Evolutionary conservation across 257 asterid species (phyloP).

Genomic region (Capsicum chinense): DNA sequence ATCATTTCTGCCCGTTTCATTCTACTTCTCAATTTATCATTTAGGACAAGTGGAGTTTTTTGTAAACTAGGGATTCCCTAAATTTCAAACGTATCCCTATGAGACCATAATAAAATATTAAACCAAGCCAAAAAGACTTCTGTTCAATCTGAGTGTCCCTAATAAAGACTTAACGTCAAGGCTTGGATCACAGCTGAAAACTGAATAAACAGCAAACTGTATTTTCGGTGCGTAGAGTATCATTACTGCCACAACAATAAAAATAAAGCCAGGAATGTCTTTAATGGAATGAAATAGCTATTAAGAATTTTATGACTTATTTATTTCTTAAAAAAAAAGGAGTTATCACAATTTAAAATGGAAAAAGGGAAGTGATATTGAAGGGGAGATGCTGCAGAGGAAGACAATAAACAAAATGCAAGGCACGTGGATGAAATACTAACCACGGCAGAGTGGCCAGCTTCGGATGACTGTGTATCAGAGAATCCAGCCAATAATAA

Average conservation of each 20-base stretch:
- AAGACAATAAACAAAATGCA: slow-evolving; percentile 10
- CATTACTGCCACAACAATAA: neutral
- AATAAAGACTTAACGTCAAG: neutral
- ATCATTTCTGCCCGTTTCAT: neutral
- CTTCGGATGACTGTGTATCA: slow-evolving; percentile 58
- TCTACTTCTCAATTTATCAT: neutral
- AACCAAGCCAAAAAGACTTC: neutral
- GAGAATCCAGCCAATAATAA: slow-evolving; percentile 75
- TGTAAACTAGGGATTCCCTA: neutral
- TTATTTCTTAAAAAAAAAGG: neutral
- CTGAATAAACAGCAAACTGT: neutral
- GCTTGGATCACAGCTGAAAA: neutral
- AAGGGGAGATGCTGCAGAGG: neutral
- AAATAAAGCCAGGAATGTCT: neutral
- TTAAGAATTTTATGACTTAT: neutral
- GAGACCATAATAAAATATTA: neutral
- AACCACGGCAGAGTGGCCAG: slow-evolving; percentile 61
- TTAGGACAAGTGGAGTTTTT: neutral
- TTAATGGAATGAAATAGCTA: neutral
- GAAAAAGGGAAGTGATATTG: neutral
- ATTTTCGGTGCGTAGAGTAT: neutral
- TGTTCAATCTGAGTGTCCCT: neutral
- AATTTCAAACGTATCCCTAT: neutral
- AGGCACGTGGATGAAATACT: slow-evolving; percentile 29
- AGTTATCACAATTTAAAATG: neutral